Evolutionary conservation across 768 basidiomycete species (phyloP).

Genomic region (Termitomyces sp.): DNA sequence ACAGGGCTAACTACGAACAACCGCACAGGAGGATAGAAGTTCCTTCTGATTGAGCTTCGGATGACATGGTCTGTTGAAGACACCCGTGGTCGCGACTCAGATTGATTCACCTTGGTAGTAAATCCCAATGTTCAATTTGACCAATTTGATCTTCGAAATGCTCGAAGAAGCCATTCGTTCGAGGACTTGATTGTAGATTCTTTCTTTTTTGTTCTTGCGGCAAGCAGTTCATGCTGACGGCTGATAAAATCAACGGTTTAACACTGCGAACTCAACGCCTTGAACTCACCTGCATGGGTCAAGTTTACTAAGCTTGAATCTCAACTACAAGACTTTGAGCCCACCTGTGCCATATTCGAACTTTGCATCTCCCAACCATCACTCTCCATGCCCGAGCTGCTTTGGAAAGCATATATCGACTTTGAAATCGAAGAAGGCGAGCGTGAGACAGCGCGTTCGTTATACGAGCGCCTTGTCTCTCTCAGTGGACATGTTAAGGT

Average conservation of each 20-base stretch:
- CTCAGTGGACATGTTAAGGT: conserved; percentile 94
- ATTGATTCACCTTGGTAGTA: too few relatives aligned
- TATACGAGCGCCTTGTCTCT: conserved; percentile 85
- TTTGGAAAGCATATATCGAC: conserved; percentile 96
- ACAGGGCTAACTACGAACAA: too few relatives aligned
- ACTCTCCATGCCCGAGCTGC: conserved; percentile 90
- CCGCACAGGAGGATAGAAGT: too few relatives aligned
- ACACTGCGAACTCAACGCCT: conserved; percentile 90
- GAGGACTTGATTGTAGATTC: too few relatives aligned
- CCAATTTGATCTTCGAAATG: too few relatives aligned
- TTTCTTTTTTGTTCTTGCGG: too few relatives aligned
- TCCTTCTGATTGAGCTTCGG: too few relatives aligned
- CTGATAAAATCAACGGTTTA: conserved; percentile 43
- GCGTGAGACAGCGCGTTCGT: conserved; percentile 69
- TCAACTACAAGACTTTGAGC: conserved; percentile 78
- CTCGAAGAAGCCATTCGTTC: too few relatives aligned
- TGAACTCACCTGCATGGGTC: conserved; percentile 92
- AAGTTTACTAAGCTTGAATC: conserved; percentile 90
- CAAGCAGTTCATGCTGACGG: too few relatives aligned
- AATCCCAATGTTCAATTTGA: too few relatives aligned
- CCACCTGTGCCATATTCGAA: conserved; percentile 92
- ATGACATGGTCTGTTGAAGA: too few relatives aligned
- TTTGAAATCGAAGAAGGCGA: conserved; percentile 95
- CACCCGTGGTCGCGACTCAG: too few relatives aligned
- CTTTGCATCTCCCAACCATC: conserved; percentile 79